Conservation (phyloP, 169 alveolate species). For the Neospora caninum region DNA sequence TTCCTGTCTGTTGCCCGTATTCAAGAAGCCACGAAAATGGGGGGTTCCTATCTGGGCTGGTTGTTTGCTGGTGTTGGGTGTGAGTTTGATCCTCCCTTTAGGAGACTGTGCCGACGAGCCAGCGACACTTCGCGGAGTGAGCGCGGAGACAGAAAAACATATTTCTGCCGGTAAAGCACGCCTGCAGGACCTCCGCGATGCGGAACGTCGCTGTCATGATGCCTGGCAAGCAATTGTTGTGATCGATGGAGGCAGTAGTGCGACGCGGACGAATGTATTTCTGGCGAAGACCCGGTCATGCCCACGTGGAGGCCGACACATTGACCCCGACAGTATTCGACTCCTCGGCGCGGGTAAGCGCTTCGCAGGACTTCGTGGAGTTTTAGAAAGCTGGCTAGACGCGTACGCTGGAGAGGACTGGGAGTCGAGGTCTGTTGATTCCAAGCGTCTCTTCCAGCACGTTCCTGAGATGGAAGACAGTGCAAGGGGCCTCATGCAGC, state of each 20-base stretch:
- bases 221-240: conserved; percentile 16
- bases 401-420: conserved; percentile 32
- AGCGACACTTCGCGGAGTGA: conserved; percentile 25
- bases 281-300: conserved; percentile 10
- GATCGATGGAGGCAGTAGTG: conserved; percentile 46
- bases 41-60: neutral
- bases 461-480: too few species aligned
- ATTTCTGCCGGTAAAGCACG: too few species aligned
- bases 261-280: neutral
- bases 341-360: conserved; percentile 10
- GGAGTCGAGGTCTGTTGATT: neutral
- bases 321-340: neutral
- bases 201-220: neutral
- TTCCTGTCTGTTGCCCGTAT: neutral
- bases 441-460: too few species aligned
- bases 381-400: conserved; percentile 28
- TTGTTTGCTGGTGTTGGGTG: neutral
- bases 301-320: neutral
- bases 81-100: too few species aligned
- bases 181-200: too few species aligned
- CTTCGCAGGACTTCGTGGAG: conserved; percentile 3
- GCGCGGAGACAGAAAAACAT: conserved; percentile 26
- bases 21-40: neutral
- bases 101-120: neutral
- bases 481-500: too few species aligned